These are phyloP conservation scores for Eucalyptus brandiana DNA, from an alignment of 345 rosid genomes.

Conservation along the genomic window DNA sequence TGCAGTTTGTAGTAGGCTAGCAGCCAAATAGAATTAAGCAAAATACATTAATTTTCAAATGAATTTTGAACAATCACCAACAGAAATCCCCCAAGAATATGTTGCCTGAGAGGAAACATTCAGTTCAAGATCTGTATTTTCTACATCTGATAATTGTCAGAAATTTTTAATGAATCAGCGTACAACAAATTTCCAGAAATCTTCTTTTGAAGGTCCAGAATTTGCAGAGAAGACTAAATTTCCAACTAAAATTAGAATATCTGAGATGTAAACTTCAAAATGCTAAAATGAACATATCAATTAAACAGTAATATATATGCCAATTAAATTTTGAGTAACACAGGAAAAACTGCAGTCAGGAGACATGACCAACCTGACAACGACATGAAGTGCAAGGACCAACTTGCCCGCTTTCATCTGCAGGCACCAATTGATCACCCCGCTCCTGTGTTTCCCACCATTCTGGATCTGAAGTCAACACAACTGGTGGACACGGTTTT, in stretches of 20 bases:
- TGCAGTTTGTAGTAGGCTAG: background rate
- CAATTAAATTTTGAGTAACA: background rate
- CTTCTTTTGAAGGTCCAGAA: background rate
- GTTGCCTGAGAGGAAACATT: background rate
- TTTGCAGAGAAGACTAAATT: background rate
- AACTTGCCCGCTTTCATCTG: conserved; percentile 69
- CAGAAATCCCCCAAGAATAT: background rate
- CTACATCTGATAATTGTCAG: background rate
- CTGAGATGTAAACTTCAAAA: background rate
- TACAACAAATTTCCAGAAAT: background rate
- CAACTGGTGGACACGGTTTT: conserved; percentile 13
- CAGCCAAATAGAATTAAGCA: background rate
- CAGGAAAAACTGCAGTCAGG: background rate
- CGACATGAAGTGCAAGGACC: conserved; percentile 86
- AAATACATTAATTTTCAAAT: background rate
- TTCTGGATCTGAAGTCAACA: conserved; percentile 34
- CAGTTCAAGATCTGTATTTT: background rate
- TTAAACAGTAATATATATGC: background rate
- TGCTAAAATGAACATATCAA: background rate
- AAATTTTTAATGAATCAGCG: background rate
- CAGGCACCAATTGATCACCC: conserved; percentile 45
- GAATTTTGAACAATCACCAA: background rate
- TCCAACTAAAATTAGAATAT: background rate
- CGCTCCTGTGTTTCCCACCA: conserved; percentile 96
- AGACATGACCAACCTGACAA: conserved; percentile 71